Conservation (phyloP, 768 basidiomycete species). For the Boletellus ananas region DNA sequence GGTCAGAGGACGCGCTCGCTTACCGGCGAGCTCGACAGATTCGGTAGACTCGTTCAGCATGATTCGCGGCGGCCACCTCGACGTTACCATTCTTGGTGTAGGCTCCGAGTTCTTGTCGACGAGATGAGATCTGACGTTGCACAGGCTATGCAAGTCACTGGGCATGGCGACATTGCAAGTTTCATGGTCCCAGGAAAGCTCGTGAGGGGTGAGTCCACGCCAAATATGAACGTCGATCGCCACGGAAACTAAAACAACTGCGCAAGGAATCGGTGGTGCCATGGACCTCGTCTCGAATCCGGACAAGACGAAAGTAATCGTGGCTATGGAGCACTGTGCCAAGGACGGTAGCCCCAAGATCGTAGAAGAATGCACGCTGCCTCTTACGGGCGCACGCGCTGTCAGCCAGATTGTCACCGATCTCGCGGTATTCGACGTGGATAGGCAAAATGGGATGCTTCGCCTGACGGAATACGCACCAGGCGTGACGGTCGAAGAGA, state of each 20-base stretch:
- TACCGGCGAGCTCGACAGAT: slow-evolving; percentile 35
- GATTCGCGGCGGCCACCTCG: slow-evolving; percentile 94
- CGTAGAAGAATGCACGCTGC: slow-evolving; percentile 72
- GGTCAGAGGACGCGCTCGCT: slow-evolving; percentile 19
- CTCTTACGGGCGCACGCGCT: slow-evolving; percentile 80
- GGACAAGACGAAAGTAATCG: slow-evolving; percentile 88
- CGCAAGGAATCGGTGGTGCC: slow-evolving; percentile 83
- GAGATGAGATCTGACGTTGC: background rate
- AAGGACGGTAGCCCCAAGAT: slow-evolving; percentile 90
- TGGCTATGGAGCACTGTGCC: slow-evolving; percentile 84
- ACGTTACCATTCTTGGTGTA: slow-evolving; percentile 89
- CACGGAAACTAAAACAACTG: slow-evolving; percentile 33
- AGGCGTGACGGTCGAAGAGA: slow-evolving; percentile 79
- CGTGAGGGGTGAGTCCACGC: slow-evolving; percentile 54
- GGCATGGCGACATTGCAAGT: slow-evolving; percentile 88
- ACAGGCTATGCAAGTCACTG: slow-evolving; percentile 90
- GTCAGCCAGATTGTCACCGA: slow-evolving; percentile 92
- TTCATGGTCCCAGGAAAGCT: slow-evolving; percentile 97
- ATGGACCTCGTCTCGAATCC: slow-evolving; percentile 97
- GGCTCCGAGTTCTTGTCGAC: slow-evolving; percentile 43
- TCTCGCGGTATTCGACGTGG: slow-evolving; percentile 84
- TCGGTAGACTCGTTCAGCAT: slow-evolving; percentile 91
- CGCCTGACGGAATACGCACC: slow-evolving; percentile 79
- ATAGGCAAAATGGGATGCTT: slow-evolving; percentile 68
- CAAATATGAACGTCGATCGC: background rate